Conservation (phyloP, 2,329 filamentous ascomycete species). For the Colletotrichum nymphaeae region DNA sequence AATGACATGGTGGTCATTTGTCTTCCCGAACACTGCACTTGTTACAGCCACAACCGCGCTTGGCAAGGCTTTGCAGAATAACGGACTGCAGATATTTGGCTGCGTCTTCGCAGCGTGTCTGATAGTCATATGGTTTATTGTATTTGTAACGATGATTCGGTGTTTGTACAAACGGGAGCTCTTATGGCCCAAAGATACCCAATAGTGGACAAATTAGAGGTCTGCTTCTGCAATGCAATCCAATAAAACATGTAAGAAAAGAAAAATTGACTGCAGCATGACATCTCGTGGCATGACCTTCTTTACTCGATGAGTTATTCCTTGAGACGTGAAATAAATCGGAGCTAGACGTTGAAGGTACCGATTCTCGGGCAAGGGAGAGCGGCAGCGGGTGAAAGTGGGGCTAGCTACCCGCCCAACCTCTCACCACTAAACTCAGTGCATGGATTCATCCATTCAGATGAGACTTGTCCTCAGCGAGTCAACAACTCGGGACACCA, state of each 20-base stretch:
- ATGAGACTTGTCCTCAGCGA: slow-evolving; percentile 17
- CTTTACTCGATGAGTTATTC: not conserved
- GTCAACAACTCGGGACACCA: not conserved
- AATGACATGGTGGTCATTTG: slow-evolving; percentile 88
- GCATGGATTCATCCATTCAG: not conserved
- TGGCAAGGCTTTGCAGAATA: slow-evolving; percentile 69
- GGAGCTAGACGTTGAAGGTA: not conserved
- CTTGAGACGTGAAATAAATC: not conserved
- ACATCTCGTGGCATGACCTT: not conserved
- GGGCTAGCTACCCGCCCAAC: slow-evolving; percentile 12
- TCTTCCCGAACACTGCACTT: slow-evolving; percentile 83
- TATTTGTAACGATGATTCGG: slow-evolving; percentile 77
- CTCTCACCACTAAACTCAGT: slow-evolving; percentile 10
- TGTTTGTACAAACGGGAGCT: slow-evolving; percentile 75
- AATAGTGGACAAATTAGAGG: not conserved
- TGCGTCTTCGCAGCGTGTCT: slow-evolving; percentile 75
- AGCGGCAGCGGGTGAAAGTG: slow-evolving; percentile 14
- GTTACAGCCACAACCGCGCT: slow-evolving; percentile 81
- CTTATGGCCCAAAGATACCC: slow-evolving; percentile 77
- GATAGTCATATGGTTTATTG: slow-evolving; percentile 74
- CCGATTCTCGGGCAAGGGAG: slow-evolving; percentile 26
- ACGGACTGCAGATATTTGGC: slow-evolving; percentile 73
- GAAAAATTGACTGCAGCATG: not conserved
- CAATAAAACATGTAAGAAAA: not conserved
- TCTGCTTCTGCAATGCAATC: not conserved